Percentiles rank a stretch among this genome's conserved stretches.
Evolutionary conservation across 73 alveolate genomes (phyloP).

Genomic region (Blepharisma japonicum): DNA sequence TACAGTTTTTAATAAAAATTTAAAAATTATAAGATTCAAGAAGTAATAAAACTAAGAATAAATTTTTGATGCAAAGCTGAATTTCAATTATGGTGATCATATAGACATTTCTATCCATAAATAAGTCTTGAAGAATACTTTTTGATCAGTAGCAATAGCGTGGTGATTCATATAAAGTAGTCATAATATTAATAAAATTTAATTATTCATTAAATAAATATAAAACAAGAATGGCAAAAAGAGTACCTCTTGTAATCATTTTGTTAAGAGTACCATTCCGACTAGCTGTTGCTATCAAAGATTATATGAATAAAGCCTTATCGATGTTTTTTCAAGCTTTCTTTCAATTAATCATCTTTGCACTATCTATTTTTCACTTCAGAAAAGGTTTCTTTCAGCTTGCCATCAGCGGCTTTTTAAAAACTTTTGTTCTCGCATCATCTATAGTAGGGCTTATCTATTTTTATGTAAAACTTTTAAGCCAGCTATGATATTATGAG

Average conservation of each 20-base stretch:
- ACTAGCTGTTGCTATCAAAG: slow-evolving; percentile 18
- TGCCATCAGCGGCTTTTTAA: not conserved
- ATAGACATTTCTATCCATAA: too few species aligned
- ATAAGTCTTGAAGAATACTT: too few species aligned
- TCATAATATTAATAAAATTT: too few species aligned
- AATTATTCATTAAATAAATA: too few species aligned
- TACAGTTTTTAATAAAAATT: too few species aligned
- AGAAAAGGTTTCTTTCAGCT: not conserved
- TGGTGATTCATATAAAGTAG: too few species aligned
- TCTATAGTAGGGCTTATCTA: not conserved
- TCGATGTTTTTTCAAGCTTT: not conserved
- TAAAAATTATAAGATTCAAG: too few species aligned
- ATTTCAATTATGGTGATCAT: too few species aligned
- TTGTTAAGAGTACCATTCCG: not conserved
- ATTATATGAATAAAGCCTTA: not conserved
- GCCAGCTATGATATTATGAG: not conserved
- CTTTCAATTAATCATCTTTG: not conserved
- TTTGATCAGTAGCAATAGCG: too few species aligned
- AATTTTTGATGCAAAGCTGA: too few species aligned
- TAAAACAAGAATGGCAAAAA: not conserved
- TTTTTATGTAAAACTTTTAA: not conserved
- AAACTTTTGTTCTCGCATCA: not conserved
- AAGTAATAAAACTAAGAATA: too few species aligned
- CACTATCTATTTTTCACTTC: not conserved
- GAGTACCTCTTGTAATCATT: slow-evolving; percentile 17